Base-by-base conservation (phyloP, 1,284 basidiomycete species). In the Sporisorium reilianum region DNA sequence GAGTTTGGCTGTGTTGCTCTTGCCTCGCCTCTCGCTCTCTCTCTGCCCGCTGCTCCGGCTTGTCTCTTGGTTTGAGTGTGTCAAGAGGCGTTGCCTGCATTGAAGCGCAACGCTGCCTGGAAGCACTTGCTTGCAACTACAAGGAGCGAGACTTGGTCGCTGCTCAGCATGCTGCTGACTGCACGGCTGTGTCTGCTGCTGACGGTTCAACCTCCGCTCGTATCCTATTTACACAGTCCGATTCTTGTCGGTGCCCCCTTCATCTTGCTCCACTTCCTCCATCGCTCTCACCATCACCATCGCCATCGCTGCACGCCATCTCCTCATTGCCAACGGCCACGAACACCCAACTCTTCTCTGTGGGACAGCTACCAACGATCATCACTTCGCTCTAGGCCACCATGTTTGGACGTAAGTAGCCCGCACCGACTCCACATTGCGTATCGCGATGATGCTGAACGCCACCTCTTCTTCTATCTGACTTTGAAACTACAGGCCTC, bases 211-310 rank as follows among this genome's bases (percentile, higher is more conserved):
- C 55, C 61, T 60, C 67, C 67, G 61, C 66, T 56, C 48, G 40
- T 49, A 22, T 42, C 53, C 56, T 64, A 69, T 69, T 64, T 69
- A 69, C 67, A 64, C 61, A 48, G 51, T 68, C 55, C 60, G 44
- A 40, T 69, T 52, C 42, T 28, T 58, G 55, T 28, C 26, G 36
- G 8, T n/a, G n/a, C n/a, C 16, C 36, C 18, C 36, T 18, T 8
- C 34, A 14, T 36, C 12, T 36, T 36, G 7, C 4, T 25, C 49
- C 52, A 12, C 64, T 50, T 18, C 18, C 36, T 42, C 50, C 54
- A 38, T 44, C 41, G 32, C 44, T 53, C 60, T 36, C 56, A 52
- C 38, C 49, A 41, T 11, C 40, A 25, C 18, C 60, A 57, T 22
- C 34, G 25, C 18, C 28, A 16, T 9, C 34, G 22, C 22, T 18